Percentiles rank a stretch among this genome's conserved stretches.
Conservation (phyloP, 257 asterid genomes). For the Echites panduratus region DNA sequence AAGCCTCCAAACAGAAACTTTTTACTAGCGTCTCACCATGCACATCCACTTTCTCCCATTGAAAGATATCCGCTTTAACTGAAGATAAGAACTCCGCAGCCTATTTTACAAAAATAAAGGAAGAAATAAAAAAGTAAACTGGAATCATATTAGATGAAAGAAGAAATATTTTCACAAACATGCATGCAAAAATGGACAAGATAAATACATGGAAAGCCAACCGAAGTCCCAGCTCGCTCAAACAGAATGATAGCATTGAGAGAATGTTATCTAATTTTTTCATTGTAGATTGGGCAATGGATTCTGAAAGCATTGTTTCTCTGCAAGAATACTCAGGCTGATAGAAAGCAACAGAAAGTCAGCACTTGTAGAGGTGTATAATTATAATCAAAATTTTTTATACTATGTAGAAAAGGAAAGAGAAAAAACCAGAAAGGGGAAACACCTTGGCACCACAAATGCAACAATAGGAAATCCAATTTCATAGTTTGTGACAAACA, state of each 20-base stretch:
- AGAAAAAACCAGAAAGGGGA: background rate
- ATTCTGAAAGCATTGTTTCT: conserved; percentile 21
- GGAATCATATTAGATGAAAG: background rate
- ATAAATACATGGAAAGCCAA: conserved; percentile 60
- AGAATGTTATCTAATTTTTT: conserved; percentile 35
- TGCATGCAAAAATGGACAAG: background rate
- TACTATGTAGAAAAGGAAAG: background rate
- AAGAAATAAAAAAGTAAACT: background rate
- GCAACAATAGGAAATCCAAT: background rate
- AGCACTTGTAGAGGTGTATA: background rate
- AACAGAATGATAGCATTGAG: conserved; percentile 45
- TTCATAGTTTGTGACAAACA: background rate
- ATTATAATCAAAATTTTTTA: background rate
- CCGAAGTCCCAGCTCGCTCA: conserved; percentile 70
- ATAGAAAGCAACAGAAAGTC: conserved; percentile 12
- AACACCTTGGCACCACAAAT: background rate
- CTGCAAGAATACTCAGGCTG: conserved; percentile 41
- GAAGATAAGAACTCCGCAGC: conserved; percentile 57
- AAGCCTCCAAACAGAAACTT: conserved; percentile 50
- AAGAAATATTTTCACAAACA: background rate
- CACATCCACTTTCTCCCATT: conserved; percentile 44
- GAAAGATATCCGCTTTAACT: conserved; percentile 27
- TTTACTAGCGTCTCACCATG: conserved; percentile 32
- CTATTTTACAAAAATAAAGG: conserved; percentile 25
- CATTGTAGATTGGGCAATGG: conserved; percentile 34